phyloP scores from a whole-genome alignment of 306 rosid species.

The Trichosanthes cucumerina region DNA sequence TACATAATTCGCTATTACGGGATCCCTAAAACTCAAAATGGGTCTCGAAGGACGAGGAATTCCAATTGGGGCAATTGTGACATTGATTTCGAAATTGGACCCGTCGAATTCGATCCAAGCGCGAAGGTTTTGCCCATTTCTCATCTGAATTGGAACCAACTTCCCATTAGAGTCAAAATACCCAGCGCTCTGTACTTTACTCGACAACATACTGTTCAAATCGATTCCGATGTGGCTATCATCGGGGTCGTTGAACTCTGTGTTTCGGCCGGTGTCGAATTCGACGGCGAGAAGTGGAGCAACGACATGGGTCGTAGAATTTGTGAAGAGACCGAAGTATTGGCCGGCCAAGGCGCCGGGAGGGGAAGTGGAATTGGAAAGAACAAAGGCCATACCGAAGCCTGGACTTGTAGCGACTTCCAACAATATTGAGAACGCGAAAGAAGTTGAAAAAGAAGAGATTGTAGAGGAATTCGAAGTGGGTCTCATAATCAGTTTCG shows the following conservation, averaged over 20 bases:
- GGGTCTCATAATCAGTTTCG: slow-evolving; percentile 18
- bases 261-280: slow-evolving; percentile 73
- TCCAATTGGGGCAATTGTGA: slow-evolving; percentile 53
- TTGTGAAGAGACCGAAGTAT: slow-evolving; percentile 72
- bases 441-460: slow-evolving; percentile 70
- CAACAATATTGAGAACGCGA: slow-evolving; percentile 67
- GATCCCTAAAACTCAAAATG: slow-evolving; percentile 33
- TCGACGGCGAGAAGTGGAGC: slow-evolving; percentile 72
- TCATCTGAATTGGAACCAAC: slow-evolving; percentile 51
- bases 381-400: slow-evolving; percentile 71
- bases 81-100: slow-evolving; percentile 31
- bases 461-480: slow-evolving; percentile 21
- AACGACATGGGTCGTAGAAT: slow-evolving; percentile 24
- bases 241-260: slow-evolving; percentile 63
- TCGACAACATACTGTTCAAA: slow-evolving; percentile 42
- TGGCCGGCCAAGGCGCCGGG: slow-evolving; percentile 67
- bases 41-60: slow-evolving; percentile 46
- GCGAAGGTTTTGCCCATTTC: slow-evolving; percentile 45
- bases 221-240: slow-evolving; percentile 79
- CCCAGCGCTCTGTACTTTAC: slow-evolving; percentile 13
- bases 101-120: slow-evolving; percentile 87
- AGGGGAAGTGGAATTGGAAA: slow-evolving; percentile 56
- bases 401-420: slow-evolving; percentile 55
- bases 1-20: slow-evolving; percentile 41
- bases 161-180: slow-evolving; percentile 40